Conservation (phyloP, 495 filamentous ascomycete genomes). For the Penicillium flavigenum region DNA sequence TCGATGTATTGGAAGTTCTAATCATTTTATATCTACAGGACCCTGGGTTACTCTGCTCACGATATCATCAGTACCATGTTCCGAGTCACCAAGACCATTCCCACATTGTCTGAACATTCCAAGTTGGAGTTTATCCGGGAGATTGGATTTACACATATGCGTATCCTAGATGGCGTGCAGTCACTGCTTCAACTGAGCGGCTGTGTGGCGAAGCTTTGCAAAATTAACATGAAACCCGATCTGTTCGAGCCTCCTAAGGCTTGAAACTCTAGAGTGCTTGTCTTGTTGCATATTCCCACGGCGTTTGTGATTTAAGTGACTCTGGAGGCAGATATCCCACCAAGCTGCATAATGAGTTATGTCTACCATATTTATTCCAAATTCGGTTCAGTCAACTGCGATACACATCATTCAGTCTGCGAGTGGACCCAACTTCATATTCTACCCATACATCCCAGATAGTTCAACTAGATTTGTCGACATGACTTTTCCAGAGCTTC, state of each 20-base stretch:
- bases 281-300: conserved; percentile 28
- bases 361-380: conserved; percentile 6
- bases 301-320: conserved; percentile 24
- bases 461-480: not conserved
- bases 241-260: conserved; percentile 63
- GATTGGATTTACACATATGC: conserved; percentile 99
- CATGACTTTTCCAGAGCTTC: conserved; percentile 29
- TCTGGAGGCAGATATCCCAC: conserved; percentile 16
- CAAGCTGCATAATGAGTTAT: conserved; percentile 20
- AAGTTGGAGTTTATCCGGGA: conserved; percentile 96
- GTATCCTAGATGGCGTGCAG: conserved; percentile 93
- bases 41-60: conserved; percentile 88
- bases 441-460: not conserved
- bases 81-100: conserved; percentile 92
- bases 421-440: not conserved
- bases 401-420: not conserved
- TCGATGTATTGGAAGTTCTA: conserved; percentile 1
- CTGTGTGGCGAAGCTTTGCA: conserved; percentile 83
- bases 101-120: conserved; percentile 83
- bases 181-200: conserved; percentile 90
- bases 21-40: conserved; percentile 40
- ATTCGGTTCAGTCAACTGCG: not conserved
- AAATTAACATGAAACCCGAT: conserved; percentile 91
- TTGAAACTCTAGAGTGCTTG: conserved; percentile 21
- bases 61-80: conserved; percentile 99